Percentiles rank a stretch among this genome's conserved stretches.
These are phyloP conservation scores for Lachancea cidri DNA, from an alignment of 805 yeast genomes.

Conservation along the genomic window DNA sequence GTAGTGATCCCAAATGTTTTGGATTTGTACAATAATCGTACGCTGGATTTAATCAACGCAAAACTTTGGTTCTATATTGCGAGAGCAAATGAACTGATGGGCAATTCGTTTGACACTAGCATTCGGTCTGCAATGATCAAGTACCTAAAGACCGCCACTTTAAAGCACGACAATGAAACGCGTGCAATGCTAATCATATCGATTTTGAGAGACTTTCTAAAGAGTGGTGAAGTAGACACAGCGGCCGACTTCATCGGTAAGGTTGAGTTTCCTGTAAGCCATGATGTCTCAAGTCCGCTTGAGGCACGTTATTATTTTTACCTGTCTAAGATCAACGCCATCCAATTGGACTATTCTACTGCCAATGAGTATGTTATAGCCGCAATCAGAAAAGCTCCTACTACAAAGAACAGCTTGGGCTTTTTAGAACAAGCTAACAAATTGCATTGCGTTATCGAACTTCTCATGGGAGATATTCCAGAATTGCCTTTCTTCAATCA, in stretches of 20 bases:
- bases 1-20: conserved; percentile 46
- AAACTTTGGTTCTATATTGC: conserved; percentile 90
- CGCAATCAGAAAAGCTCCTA: conserved; percentile 97
- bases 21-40: conserved; percentile 66
- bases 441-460: conserved; percentile 79
- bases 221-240: conserved; percentile 74
- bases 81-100: conserved; percentile 64
- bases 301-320: conserved; percentile 91
- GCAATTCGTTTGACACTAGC: conserved; percentile 37
- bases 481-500: conserved; percentile 77
- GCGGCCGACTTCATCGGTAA: conserved; percentile 89
- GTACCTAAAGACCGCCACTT: conserved; percentile 79
- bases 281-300: conserved; percentile 75
- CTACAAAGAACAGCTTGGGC: conserved; percentile 76
- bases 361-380: conserved; percentile 88
- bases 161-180: conserved; percentile 90
- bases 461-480: conserved; percentile 95
- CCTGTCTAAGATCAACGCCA: conserved; percentile 82
- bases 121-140: conserved; percentile 65
- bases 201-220: conserved; percentile 72
- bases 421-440: conserved; percentile 87
- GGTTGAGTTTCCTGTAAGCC: conserved; percentile 68
- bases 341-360: conserved; percentile 86
- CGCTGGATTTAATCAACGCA: conserved; percentile 80
- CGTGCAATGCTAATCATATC: conserved; percentile 84